These are phyloP conservation scores for Hypericum perforatum DNA, from an alignment of 345 rosid species.

Conservation along the genomic window DNA sequence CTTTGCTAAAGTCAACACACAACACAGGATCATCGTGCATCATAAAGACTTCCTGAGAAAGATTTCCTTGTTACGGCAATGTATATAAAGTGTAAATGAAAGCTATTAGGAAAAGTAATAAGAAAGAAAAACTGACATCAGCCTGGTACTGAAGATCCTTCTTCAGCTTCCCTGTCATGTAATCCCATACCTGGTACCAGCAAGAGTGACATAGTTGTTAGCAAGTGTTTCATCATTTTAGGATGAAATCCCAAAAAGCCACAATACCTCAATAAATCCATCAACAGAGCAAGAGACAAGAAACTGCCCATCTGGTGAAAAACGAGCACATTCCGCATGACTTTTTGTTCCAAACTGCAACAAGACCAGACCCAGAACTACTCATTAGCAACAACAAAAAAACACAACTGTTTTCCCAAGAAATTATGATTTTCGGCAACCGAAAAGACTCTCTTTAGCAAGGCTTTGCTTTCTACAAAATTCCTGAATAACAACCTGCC, in stretches of 20 bases:
- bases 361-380: slow-evolving; percentile 5
- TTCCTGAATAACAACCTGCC: too few relatives aligned
- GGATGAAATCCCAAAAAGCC: slow-evolving; percentile 5
- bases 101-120: too few relatives aligned
- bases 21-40: slow-evolving; percentile 98
- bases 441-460: too few relatives aligned
- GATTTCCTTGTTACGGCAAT: background rate
- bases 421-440: too few relatives aligned
- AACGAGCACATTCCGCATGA: slow-evolving; percentile 90
- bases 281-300: slow-evolving; percentile 93
- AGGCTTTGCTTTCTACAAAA: too few relatives aligned
- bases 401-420: too few relatives aligned
- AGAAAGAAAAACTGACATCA: slow-evolving; percentile 41
- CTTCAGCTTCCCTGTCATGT: slow-evolving; percentile 92
- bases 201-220: slow-evolving; percentile 15
- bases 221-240: slow-evolving; percentile 8
- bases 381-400: too few relatives aligned
- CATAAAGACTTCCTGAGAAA: slow-evolving; percentile 91
- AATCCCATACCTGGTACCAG: slow-evolving; percentile 80
- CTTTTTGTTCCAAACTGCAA: slow-evolving; percentile 90
- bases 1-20: slow-evolving; percentile 95
- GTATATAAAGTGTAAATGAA: too few relatives aligned
- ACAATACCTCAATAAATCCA: slow-evolving; percentile 84
- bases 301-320: slow-evolving; percentile 97
- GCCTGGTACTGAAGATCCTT: slow-evolving; percentile 98